A percentile compares a stretch with the other conserved stretches of the same genome.
phyloP scores from a whole-genome alignment of 139 green algal species.

The Coccomyxa sp. region DNA sequence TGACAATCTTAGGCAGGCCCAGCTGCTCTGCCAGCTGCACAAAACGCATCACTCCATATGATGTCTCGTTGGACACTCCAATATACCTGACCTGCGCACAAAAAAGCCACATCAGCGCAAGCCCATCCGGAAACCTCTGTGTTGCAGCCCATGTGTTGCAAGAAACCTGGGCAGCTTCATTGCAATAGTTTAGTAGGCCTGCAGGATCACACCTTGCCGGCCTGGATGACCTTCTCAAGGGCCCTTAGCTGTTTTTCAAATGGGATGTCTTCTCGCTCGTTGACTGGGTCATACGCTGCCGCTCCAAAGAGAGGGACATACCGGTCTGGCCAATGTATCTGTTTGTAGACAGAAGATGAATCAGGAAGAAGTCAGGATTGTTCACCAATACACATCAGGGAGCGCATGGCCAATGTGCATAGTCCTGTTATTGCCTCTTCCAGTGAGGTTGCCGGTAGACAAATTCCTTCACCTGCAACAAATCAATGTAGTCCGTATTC shows the following conservation, averaged over 20 bases:
- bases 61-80: constrained; percentile 89
- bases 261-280: constrained; percentile 57
- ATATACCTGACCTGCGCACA: constrained; percentile 71
- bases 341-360: not conserved
- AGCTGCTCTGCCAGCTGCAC: constrained; percentile 36
- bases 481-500: constrained; percentile 81
- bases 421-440: not conserved
- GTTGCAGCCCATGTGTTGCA: no score
- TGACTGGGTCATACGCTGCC: constrained; percentile 50
- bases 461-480: constrained; percentile 65
- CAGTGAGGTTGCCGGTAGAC: not conserved
- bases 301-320: constrained; percentile 88
- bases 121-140: no score
- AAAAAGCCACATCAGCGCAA: not conserved
- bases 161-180: no score
- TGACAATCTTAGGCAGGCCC: constrained; percentile 67
- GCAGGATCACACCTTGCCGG: constrained; percentile 70
- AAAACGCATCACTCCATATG: constrained; percentile 79
- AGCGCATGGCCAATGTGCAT: not conserved
- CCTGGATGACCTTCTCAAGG: constrained; percentile 72
- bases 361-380: not conserved
- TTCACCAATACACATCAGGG: not conserved
- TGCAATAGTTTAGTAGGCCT: no score
- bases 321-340: constrained; percentile 60
- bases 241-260: constrained; percentile 87